phyloP scores from a whole-genome alignment of 2,329 filamentous ascomycete species.

The Tolypocladium sp. region DNA sequence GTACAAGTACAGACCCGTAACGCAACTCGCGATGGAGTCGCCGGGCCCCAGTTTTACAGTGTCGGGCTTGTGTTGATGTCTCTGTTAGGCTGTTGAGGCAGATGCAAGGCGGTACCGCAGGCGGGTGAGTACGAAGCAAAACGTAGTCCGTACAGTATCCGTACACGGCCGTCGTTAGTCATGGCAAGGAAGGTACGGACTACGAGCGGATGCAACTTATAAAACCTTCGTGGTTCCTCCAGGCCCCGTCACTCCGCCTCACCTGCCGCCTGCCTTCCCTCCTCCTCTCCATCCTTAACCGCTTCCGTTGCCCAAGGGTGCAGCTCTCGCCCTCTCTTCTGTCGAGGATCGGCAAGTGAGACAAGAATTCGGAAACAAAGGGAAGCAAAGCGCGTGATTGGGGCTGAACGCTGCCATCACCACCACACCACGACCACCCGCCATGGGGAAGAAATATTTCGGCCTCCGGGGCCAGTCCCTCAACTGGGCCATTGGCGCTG shows the following conservation, averaged over 20 bases:
- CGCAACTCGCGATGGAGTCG: background rate
- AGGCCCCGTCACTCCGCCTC: no score
- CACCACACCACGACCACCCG: background rate
- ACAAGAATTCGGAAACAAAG: no score
- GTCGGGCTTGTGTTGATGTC: background rate
- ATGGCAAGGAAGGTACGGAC: background rate
- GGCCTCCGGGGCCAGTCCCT: conserved; percentile 57
- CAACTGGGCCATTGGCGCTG: conserved; percentile 60
- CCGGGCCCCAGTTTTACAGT: background rate
- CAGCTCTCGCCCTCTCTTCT: background rate
- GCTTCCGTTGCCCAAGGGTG: background rate
- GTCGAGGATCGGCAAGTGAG: background rate
- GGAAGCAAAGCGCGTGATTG: background rate
- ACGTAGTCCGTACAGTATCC: no score
- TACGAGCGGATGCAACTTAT: conserved; percentile 3
- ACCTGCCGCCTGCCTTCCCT: no score
- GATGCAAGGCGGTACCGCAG: background rate
- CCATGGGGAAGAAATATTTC: conserved; percentile 39
- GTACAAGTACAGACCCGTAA: no score
- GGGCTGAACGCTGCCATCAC: background rate
- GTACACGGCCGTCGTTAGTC: background rate
- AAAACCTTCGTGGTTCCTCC: conserved; percentile 1
- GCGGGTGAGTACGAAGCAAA: background rate
- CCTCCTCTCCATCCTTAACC: background rate
- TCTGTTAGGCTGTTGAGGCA: background rate